Evolutionary conservation across 331 rosid species (phyloP).

Genomic region (Pyrus hybrid): DNA sequence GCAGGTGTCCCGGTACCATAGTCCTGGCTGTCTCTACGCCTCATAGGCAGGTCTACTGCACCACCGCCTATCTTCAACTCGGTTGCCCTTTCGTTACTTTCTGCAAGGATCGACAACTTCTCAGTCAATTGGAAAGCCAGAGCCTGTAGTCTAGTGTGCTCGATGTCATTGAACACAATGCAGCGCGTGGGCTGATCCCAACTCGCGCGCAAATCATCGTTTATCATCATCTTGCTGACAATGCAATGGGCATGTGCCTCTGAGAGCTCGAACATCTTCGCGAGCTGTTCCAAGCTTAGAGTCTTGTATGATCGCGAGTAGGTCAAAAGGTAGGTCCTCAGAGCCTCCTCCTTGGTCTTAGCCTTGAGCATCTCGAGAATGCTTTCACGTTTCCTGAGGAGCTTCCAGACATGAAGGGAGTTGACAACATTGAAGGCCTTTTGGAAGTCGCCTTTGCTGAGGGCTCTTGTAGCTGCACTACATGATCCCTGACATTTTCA

Average conservation of each 20-base stretch:
- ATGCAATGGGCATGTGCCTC: slow-evolving; percentile 50
- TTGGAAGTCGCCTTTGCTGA: slow-evolving; percentile 63
- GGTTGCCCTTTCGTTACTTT: slow-evolving; percentile 76
- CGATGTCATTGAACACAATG: slow-evolving; percentile 44
- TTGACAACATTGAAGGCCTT: slow-evolving; percentile 59
- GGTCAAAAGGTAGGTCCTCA: slow-evolving; percentile 80
- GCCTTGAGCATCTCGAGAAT: slow-evolving; percentile 70
- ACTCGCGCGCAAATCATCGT: slow-evolving; percentile 75
- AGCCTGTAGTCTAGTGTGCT: slow-evolving; percentile 56
- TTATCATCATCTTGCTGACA: slow-evolving; percentile 83
- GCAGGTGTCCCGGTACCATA: slow-evolving; percentile 37
- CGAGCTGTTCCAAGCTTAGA: slow-evolving; percentile 60
- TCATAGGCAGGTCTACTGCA: slow-evolving; percentile 61
- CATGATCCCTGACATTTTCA: slow-evolving; percentile 85
- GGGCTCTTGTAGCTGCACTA: slow-evolving; percentile 85
- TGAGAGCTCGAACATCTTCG: slow-evolving; percentile 61
- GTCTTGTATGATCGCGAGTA: slow-evolving; percentile 69
- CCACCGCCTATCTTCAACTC: slow-evolving; percentile 79
- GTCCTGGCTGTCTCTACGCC: slow-evolving; percentile 75
- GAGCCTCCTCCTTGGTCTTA: slow-evolving; percentile 81
- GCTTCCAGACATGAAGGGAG: slow-evolving; percentile 81
- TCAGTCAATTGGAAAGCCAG: slow-evolving; percentile 72
- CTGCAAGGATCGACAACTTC: slow-evolving; percentile 61
- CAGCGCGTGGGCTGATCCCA: slow-evolving; percentile 28
- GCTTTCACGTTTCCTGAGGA: slow-evolving; percentile 48